Percentiles rank a stretch among this genome's conserved stretches.
These are phyloP conservation scores for Paramecium pentaurelia DNA, from an alignment of 73 alveolate species.

Conservation along the genomic window DNA sequence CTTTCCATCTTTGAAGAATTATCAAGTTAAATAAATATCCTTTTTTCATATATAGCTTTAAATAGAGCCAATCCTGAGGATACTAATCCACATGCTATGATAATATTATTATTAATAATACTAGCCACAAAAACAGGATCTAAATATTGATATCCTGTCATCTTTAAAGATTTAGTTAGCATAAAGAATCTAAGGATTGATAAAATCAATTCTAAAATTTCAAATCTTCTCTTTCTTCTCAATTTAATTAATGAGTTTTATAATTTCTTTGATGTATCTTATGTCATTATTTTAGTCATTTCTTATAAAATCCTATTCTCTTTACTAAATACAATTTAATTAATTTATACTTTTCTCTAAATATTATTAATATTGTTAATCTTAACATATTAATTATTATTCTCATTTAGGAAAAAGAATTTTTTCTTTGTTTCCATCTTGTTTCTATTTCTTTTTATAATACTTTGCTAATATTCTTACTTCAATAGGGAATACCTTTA, in stretches of 20 bases:
- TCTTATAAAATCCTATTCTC: neutral
- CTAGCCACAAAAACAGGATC: slow-evolving; percentile 74
- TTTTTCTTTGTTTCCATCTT: slow-evolving; percentile 51
- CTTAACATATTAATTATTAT: slow-evolving; percentile 35
- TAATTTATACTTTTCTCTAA: slow-evolving; percentile 47
- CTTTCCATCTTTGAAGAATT: neutral
- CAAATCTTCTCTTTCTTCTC: slow-evolving; percentile 74
- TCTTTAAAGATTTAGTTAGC: slow-evolving; percentile 63
- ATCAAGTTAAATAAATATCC: neutral
- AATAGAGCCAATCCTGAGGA: slow-evolving; percentile 25
- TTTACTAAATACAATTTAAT: neutral
- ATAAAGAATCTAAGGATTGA: slow-evolving; percentile 64
- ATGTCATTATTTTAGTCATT: neutral
- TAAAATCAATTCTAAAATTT: slow-evolving; percentile 60
- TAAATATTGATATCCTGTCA: slow-evolving; percentile 62
- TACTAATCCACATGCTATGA: slow-evolving; percentile 18
- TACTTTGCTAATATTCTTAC: neutral
- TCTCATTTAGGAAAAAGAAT: slow-evolving; percentile 51
- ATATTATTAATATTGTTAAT: neutral
- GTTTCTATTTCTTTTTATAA: slow-evolving; percentile 23
- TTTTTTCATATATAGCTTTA: slow-evolving; percentile 37
- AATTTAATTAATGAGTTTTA: slow-evolving; percentile 45
- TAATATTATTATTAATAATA: neutral
- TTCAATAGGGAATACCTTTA: neutral
- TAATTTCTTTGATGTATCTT: slow-evolving; percentile 14